Evolutionary conservation across 331 rosid genomes (phyloP).

Genomic region (Stylosanthes scabra): DNA sequence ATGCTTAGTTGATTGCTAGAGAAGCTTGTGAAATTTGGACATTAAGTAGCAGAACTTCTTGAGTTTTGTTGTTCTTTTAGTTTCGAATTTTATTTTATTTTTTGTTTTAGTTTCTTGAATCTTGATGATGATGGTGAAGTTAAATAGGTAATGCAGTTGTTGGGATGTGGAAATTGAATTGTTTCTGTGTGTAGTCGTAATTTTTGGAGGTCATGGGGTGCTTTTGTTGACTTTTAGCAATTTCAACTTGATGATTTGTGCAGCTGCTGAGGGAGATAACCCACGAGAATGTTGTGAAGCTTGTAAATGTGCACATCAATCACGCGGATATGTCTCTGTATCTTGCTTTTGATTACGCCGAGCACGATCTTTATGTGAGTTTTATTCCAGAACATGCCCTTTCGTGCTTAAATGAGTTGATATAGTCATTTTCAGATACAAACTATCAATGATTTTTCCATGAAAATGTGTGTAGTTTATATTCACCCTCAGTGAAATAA

Average conservation of each 20-base stretch:
- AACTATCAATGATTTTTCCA: neutral
- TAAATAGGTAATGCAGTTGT: neutral
- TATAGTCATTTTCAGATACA: conserved; percentile 12
- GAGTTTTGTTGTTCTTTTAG: neutral
- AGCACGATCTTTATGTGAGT: conserved; percentile 97
- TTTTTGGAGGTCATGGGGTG: neutral
- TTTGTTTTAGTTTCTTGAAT: neutral
- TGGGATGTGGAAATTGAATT: neutral
- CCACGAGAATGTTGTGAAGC: conserved; percentile 96
- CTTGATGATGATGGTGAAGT: neutral
- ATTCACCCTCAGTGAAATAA: neutral
- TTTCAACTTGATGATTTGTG: conserved; percentile 36
- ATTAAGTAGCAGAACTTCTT: neutral
- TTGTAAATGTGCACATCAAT: conserved; percentile 95
- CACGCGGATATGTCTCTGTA: conserved; percentile 96
- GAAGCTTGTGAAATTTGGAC: neutral
- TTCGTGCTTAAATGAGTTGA: conserved; percentile 22
- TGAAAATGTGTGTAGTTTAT: conserved; percentile 6
- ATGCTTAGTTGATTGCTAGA: neutral
- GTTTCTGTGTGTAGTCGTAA: neutral
- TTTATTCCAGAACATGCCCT: conserved; percentile 2
- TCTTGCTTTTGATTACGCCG: conserved; percentile 97
- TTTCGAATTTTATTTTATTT: neutral
- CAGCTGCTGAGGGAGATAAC: conserved; percentile 93
- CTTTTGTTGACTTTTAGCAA: conserved; percentile 27